Evolutionary conservation across 805 yeast species (phyloP).

Genomic region (Starmerella roubikii): DNA sequence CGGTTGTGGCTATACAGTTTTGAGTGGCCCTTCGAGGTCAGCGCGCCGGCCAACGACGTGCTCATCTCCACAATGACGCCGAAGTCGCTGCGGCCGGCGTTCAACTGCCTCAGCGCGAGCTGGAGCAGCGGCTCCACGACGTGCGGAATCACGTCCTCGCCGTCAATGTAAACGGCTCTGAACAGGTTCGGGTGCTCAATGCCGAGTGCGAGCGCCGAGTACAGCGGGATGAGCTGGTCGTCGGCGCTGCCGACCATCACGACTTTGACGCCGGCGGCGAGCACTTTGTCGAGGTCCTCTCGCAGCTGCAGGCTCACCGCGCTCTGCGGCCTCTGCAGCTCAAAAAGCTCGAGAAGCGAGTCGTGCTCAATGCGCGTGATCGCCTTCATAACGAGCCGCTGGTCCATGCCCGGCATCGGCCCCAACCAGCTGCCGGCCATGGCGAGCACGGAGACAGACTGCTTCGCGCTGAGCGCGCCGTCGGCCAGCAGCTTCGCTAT

Average conservation of each 20-base stretch:
- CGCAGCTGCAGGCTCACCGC: slow-evolving; percentile 57
- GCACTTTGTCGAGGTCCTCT: slow-evolving; percentile 49
- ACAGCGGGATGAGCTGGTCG: slow-evolving; percentile 87
- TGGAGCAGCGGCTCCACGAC: slow-evolving; percentile 65
- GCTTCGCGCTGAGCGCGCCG: slow-evolving; percentile 32
- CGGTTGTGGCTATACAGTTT: slow-evolving; percentile 70
- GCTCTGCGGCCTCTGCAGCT: slow-evolving; percentile 66
- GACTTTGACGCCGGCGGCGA: slow-evolving; percentile 59
- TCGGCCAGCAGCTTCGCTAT: slow-evolving; percentile 59
- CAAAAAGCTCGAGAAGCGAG: slow-evolving; percentile 73
- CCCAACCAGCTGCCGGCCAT: slow-evolving; percentile 97
- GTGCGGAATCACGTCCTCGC: slow-evolving; percentile 59
- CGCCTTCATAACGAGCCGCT: slow-evolving; percentile 68
- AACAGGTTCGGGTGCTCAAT: slow-evolving; percentile 79
- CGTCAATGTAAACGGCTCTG: slow-evolving; percentile 81
- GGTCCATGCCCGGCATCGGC: slow-evolving; percentile 84
- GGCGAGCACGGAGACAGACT: slow-evolving; percentile 57
- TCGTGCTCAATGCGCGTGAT: slow-evolving; percentile 83
- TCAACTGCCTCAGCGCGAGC: slow-evolving; percentile 58
- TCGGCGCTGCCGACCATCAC: slow-evolving; percentile 79
- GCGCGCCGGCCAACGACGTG: slow-evolving; percentile 65
- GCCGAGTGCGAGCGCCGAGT: slow-evolving; percentile 73
- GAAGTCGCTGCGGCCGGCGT: slow-evolving; percentile 70
- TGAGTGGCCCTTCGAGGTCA: slow-evolving; percentile 94
- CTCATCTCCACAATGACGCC: slow-evolving; percentile 78